Base-by-base conservation (phyloP, 768 basidiomycete genomes). In the Filobasidium wieringae region DNA sequence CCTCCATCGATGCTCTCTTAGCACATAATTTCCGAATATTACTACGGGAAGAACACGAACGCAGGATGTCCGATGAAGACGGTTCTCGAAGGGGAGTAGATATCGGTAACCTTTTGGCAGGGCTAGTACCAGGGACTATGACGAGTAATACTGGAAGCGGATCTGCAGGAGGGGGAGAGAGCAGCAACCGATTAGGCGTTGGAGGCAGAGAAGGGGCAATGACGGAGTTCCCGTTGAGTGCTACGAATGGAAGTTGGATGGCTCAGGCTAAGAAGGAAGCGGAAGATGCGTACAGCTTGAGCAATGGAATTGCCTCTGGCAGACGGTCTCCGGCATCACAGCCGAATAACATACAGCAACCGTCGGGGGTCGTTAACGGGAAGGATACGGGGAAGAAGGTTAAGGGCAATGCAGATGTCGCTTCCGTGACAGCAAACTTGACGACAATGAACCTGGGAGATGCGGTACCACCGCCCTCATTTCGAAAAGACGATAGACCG, bases 21-120 rank as follows among this genome's bases (percentile, higher is more conserved):
- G 66, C 69, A 39, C 50, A 60, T 7, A 68, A 73, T 27, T 70
- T 73, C 62, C 62, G 70, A 17, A 55, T 67, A 33, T 55, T 73
- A 7, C 36, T 73, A 19, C 66, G 66, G 32, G 60, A 65, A 24
- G 72, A 73, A 52, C 63, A 72, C 27, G 72, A 72, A 51, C 61
- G 64, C 7, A 65, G 72, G 9, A 62, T 73, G 50, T 64, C 66
- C 14, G 72, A 71, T 4, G 59, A 63, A 8, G 58, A 63, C 41
- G 58, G 63, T 11, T 37, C 33, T 17, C 30, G 60, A 14, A 36
- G 68, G 63, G 62, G 58, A 55, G 32, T 58, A 56, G 36, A 61
- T 64, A 55, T 47, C 29, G 57, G 49, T 52, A 65, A 63, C 45
- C 58, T 50, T 19, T 50, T 59, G n/a, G 58, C 53, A 4, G 57